Percentiles rank a stretch among this genome's conserved stretches.
phyloP scores from a whole-genome alignment of 129 eudicot species.

The Sambucus nigra region DNA sequence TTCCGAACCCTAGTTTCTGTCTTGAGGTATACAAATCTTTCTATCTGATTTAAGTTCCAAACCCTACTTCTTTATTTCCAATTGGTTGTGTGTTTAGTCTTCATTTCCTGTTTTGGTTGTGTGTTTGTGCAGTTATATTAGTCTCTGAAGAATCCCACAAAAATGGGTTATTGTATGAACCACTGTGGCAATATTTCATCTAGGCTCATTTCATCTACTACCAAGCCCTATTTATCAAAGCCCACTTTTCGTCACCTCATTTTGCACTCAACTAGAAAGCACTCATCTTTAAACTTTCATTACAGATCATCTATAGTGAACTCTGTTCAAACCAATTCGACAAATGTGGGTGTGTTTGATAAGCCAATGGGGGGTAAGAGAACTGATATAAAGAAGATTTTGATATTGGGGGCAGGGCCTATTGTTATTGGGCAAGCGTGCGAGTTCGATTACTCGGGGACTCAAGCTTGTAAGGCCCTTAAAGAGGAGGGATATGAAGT shows the following conservation, averaged over 20 bases:
- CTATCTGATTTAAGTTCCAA: no score
- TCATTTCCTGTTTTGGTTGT: background rate
- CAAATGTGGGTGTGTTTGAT: slow-evolving; percentile 5
- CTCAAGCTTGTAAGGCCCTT: slow-evolving; percentile 92
- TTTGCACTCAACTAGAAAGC: slow-evolving; percentile 1
- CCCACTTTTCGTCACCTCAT: slow-evolving; percentile 7
- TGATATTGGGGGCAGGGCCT: slow-evolving; percentile 93
- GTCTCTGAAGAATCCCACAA: background rate
- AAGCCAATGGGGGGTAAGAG: slow-evolving; percentile 49
- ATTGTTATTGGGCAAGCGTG: slow-evolving; percentile 97
- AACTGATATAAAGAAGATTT: slow-evolving; percentile 82
- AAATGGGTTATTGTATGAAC: background rate
- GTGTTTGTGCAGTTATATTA: background rate
- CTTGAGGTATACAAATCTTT: no score
- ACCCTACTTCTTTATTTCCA: no score
- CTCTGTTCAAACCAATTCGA: background rate
- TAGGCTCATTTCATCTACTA: background rate
- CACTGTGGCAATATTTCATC: slow-evolving; percentile 6
- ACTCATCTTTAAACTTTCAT: slow-evolving; percentile 2
- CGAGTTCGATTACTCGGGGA: slow-evolving; percentile 92
- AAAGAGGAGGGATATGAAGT: slow-evolving; percentile 91
- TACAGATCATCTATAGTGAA: background rate
- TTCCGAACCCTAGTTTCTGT: no score
- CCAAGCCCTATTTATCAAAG: slow-evolving; percentile 8
- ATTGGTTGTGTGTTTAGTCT: no score